A percentile compares a stretch with the other conserved stretches of the same genome.
Evolutionary conservation across 192 early-diverging fungal genomes (phyloP).

Genomic region (Jimgerdemannia flammicorona): DNA sequence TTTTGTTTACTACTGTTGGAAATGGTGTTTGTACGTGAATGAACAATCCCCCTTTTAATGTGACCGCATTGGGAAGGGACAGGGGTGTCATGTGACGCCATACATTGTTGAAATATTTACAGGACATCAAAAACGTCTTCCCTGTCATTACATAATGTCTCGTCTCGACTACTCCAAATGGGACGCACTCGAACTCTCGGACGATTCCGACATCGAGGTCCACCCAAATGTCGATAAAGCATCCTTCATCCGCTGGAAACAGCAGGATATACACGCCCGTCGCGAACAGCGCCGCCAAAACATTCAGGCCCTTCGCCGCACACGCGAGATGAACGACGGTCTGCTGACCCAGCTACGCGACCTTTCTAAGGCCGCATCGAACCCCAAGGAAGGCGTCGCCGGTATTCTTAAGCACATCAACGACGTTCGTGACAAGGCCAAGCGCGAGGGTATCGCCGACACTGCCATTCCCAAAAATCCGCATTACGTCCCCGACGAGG

Average conservation of each 20-base stretch:
- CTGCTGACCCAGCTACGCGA: slow-evolving; percentile 17
- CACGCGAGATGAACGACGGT: slow-evolving; percentile 18
- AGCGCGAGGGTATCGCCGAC: slow-evolving; percentile 8
- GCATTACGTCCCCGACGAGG: slow-evolving; percentile 13
- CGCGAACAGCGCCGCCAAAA: slow-evolving; percentile 74
- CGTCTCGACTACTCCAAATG: slow-evolving; percentile 88
- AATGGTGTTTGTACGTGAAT: too few species aligned
- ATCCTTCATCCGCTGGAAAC: slow-evolving; percentile 87
- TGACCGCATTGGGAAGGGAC: too few species aligned
- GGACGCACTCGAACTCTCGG: slow-evolving; percentile 94
- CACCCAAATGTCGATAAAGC: slow-evolving; percentile 95
- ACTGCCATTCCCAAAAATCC: slow-evolving; percentile 1
- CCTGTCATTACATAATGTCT: slow-evolving; percentile 14
- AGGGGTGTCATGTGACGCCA: too few species aligned
- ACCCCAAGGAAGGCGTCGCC: slow-evolving; percentile 7
- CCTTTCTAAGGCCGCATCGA: slow-evolving; percentile 5
- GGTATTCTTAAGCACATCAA: slow-evolving; percentile 10
- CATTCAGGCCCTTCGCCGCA: slow-evolving; percentile 40
- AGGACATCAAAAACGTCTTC: background rate
- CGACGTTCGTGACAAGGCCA: slow-evolving; percentile 12
- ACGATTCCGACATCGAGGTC: slow-evolving; percentile 96
- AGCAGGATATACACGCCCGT: slow-evolving; percentile 83
- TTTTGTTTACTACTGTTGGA: too few species aligned
- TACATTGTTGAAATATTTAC: too few species aligned
- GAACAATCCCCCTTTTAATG: too few species aligned